phyloP scores from a whole-genome alignment of 2,329 filamentous ascomycete genomes.

The Calcarisporium arbuscula region DNA sequence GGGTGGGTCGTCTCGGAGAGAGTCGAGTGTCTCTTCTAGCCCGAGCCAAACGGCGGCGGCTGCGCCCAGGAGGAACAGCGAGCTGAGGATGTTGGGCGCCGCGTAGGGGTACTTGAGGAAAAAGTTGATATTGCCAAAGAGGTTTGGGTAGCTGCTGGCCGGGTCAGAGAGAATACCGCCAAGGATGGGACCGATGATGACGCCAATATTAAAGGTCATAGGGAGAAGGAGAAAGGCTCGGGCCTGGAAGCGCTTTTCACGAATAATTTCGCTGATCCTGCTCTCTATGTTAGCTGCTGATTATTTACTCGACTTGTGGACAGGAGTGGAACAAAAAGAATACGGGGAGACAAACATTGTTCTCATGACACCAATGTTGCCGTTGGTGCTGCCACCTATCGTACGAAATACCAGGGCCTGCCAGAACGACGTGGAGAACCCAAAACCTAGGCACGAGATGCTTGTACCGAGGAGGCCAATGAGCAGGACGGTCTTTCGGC shows the following conservation, averaged over 20 bases:
- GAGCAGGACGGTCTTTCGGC: slow-evolving; percentile 71
- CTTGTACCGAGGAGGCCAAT: slow-evolving; percentile 65
- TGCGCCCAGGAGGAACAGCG: slow-evolving; percentile 38
- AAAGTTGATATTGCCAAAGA: slow-evolving; percentile 41
- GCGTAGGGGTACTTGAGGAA: slow-evolving; percentile 47
- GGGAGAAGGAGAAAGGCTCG: slow-evolving; percentile 69
- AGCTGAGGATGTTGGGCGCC: slow-evolving; percentile 47
- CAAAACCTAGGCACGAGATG: slow-evolving; percentile 47
- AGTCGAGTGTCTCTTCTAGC: slow-evolving; percentile 48
- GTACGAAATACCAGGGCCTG: slow-evolving; percentile 69
- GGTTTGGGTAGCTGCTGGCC: slow-evolving; percentile 46
- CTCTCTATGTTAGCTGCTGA: too few species aligned
- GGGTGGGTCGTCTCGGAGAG: slow-evolving; percentile 27
- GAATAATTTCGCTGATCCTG: slow-evolving; percentile 62
- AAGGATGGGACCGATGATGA: slow-evolving; percentile 64
- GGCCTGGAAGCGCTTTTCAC: slow-evolving; percentile 58
- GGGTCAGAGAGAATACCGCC: slow-evolving; percentile 66
- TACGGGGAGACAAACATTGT: slow-evolving; percentile 49
- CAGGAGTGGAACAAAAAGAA: not conserved
- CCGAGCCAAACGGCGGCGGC: slow-evolving; percentile 40
- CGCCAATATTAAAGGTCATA: slow-evolving; percentile 66
- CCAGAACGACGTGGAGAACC: slow-evolving; percentile 57
- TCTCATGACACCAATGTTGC: slow-evolving; percentile 67
- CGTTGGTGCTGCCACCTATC: slow-evolving; percentile 64
- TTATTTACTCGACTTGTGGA: not conserved